Base-by-base conservation (phyloP, 345 rosid genomes). In the Lumnitzera littorea region DNA sequence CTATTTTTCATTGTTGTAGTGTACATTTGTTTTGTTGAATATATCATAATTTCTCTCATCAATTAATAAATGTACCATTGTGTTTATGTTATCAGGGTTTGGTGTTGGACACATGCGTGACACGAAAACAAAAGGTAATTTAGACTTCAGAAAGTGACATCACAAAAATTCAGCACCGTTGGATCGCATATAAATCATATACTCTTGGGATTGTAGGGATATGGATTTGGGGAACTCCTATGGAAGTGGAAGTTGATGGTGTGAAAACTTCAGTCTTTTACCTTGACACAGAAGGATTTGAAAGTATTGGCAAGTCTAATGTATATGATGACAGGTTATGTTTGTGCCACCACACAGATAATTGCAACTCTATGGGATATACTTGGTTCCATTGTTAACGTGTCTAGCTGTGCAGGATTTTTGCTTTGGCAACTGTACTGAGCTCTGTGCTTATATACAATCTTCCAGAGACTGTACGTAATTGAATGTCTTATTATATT, bases 101-200 rank as follows among this genome's bases (percentile, higher is more conserved):
- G 99, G 99, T 61, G 99, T 94, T 73, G 99, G 99, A 46, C 99
- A 94, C 76, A 91, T 94, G 99, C 99, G 99, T 69, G 99, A 94
- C 70, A 94, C 99, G 63, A 91, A 91, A 79, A 94, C 99, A 46
- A 94, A 94, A 80, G 99, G 99, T 90, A 78, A 58, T 48, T 50
- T 24, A 17, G 25, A 15, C 1, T 7, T 36, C 2, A 36, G 43
- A 9, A 1, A 4, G 43, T 9, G 43, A 36, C 43, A 36, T 36
- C 9, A 36, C 43, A 36, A 36, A 29, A 36, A 9, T 36, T 36
- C 10, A 36, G 43, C 43, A 5, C 43, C 3, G 7, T 7, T 4
- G 43, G 10, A 36, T 36, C 11, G 7, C 9, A 36, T 57, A 56
- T 43, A 58, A 57, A 49, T 48, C 58, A 29, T 51, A 10, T 50